Evolutionary conservation across 768 basidiomycete genomes (phyloP).

Genomic region (Mrakia frigida): DNA sequence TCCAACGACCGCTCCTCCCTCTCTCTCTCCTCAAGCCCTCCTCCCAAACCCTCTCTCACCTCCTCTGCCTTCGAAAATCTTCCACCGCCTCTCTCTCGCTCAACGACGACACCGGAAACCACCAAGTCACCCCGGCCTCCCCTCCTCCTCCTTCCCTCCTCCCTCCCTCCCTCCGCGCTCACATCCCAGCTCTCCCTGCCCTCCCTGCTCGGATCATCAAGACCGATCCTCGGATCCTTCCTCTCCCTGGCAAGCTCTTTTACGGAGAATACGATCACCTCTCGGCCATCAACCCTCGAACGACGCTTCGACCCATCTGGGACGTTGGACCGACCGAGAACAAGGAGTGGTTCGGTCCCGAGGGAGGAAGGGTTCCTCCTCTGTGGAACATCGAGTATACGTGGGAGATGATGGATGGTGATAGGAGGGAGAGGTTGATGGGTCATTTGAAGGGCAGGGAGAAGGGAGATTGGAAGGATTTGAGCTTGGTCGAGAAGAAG

Average conservation of each 20-base stretch:
- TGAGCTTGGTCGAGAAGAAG: constrained; percentile 1
- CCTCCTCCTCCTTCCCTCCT: constrained; percentile 7
- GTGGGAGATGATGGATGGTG: constrained; percentile 26
- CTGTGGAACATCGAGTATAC: not conserved
- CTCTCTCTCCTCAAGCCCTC: not conserved
- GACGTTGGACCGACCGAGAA: constrained; percentile 7
- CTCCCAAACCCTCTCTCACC: not conserved
- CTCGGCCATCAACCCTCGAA: not conserved
- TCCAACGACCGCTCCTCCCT: not conserved
- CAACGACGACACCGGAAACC: not conserved
- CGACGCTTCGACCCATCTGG: not conserved
- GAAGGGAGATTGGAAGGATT: constrained; percentile 30
- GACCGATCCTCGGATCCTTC: not conserved
- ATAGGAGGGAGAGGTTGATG: constrained; percentile 22
- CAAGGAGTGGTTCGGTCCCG: not conserved
- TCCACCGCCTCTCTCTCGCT: not conserved
- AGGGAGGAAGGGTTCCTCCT: not conserved
- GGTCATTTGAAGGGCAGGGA: constrained; percentile 30
- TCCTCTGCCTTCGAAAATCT: too few relatives aligned
- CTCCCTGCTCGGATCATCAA: not conserved
- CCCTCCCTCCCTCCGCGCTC: not conserved
- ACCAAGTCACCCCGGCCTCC: not conserved
- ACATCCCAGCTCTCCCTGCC: not conserved
- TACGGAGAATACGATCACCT: not conserved
- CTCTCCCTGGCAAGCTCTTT: not conserved